These are phyloP conservation scores for Geotrichum bryndzae DNA, from an alignment of 1,139 yeast genomes.

Conservation along the genomic window DNA sequence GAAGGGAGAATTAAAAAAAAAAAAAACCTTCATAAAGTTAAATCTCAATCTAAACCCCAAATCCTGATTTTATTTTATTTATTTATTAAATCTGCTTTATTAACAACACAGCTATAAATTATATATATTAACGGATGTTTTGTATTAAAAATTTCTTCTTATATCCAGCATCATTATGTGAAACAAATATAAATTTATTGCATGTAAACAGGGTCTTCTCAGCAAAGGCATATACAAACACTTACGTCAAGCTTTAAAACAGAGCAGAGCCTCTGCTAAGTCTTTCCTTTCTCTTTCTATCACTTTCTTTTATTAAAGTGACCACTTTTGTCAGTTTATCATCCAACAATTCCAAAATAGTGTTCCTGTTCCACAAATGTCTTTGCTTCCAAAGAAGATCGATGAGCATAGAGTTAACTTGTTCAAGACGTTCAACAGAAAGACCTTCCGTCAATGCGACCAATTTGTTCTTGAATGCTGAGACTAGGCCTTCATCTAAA, in stretches of 20 bases:
- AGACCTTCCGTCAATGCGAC: conserved; percentile 42
- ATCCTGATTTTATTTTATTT: too few relatives aligned
- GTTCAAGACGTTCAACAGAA: conserved; percentile 69
- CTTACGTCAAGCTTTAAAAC: background rate
- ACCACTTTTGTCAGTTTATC: conserved; percentile 19
- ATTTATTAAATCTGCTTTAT: background rate
- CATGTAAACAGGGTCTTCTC: background rate
- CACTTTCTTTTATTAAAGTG: conserved; percentile 14
- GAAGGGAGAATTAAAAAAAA: background rate
- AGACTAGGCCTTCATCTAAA: conserved; percentile 35
- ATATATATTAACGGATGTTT: background rate
- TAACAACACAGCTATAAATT: background rate
- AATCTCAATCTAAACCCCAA: too few relatives aligned
- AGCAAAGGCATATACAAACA: background rate
- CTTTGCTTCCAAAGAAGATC: conserved; percentile 73
- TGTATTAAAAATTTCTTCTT: background rate
- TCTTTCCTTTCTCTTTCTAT: background rate
- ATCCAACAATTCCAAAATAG: conserved; percentile 25
- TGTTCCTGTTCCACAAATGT: conserved; percentile 57
- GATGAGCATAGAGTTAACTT: conserved; percentile 62
- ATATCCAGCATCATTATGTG: background rate
- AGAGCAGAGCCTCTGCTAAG: background rate
- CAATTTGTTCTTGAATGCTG: conserved; percentile 32
- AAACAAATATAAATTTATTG: background rate
- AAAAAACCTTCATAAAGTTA: background rate